Conservation (phyloP, 2,329 filamentous ascomycete species). For the Monilinia fructigena region DNA sequence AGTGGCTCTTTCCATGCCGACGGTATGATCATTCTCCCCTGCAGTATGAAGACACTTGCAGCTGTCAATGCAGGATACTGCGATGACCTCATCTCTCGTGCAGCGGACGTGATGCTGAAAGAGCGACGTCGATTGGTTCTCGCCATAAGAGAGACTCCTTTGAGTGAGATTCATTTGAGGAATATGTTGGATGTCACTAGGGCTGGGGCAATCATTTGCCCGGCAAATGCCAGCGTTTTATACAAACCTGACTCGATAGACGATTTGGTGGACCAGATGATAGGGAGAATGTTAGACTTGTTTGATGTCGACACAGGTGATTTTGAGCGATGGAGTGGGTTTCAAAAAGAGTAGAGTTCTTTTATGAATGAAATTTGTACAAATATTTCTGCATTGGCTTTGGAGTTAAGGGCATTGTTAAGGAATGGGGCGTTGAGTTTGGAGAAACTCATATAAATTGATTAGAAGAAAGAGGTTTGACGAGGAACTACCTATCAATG, state of each 20-base stretch:
- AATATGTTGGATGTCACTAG: constrained; percentile 46
- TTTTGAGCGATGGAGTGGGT: not conserved
- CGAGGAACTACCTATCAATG: not conserved
- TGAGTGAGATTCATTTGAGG: constrained; percentile 48
- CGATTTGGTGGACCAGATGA: not conserved
- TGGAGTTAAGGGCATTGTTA: not conserved
- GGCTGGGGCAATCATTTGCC: constrained; percentile 47
- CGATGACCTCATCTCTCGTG: constrained; percentile 47
- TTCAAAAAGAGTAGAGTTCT: constrained; percentile 24
- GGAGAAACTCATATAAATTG: not conserved
- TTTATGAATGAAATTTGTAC: not conserved
- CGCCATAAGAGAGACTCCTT: constrained; percentile 45
- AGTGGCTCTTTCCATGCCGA: constrained; percentile 47
- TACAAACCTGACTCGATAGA: not conserved
- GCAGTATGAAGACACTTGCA: constrained; percentile 50
- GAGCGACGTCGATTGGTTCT: constrained; percentile 45
- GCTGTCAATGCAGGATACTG: constrained; percentile 45
- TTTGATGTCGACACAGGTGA: not conserved
- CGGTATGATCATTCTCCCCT: constrained; percentile 51
- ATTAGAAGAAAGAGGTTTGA: not conserved
- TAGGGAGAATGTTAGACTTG: not conserved
- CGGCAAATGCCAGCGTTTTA: constrained; percentile 26
- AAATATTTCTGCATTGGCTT: not conserved
- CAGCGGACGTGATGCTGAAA: constrained; percentile 49
- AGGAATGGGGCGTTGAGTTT: not conserved